phyloP scores from a whole-genome alignment of 2,329 filamentous ascomycete genomes.

The Phoma sp. region DNA sequence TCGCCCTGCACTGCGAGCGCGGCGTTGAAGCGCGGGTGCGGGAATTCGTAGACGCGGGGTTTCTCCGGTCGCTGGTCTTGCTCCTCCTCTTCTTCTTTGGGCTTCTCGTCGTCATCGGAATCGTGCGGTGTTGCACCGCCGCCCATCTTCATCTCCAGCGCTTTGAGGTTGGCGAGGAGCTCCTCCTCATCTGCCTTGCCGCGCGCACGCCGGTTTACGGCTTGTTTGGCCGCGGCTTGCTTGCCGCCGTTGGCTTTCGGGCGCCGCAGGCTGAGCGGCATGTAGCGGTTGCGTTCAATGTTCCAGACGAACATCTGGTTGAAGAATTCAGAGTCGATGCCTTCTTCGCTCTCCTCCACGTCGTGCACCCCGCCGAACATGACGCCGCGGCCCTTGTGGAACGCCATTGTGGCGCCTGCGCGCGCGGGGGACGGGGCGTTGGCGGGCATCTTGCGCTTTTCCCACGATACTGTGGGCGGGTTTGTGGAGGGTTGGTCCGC shows the following conservation, averaged over 20 bases:
- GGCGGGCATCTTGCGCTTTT: slow-evolving; percentile 87
- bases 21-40: slow-evolving; percentile 89
- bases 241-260: slow-evolving; percentile 71
- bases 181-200: slow-evolving; percentile 93
- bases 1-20: slow-evolving; percentile 91
- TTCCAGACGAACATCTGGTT: slow-evolving; percentile 92
- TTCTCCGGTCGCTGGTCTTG: slow-evolving; percentile 61
- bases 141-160: slow-evolving; percentile 76
- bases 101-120: slow-evolving; percentile 35
- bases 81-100: slow-evolving; percentile 49
- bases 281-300: slow-evolving; percentile 92
- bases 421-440: slow-evolving; percentile 84
- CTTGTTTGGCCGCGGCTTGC: slow-evolving; percentile 48
- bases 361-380: slow-evolving; percentile 95
- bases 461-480: slow-evolving; percentile 82
- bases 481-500: slow-evolving; percentile 69
- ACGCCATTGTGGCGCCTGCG: slow-evolving; percentile 91
- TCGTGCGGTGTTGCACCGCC: slow-evolving; percentile 60
- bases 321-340: slow-evolving; percentile 97
- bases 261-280: slow-evolving; percentile 78
- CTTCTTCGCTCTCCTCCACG: slow-evolving; percentile 88
- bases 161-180: slow-evolving; percentile 81
- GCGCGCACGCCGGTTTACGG: slow-evolving; percentile 63
- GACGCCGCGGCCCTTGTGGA: slow-evolving; percentile 91
- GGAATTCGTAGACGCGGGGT: slow-evolving; percentile 76